Base-by-base conservation (phyloP, 352 stramenopile species). In the Pythium guiyangense region DNA sequence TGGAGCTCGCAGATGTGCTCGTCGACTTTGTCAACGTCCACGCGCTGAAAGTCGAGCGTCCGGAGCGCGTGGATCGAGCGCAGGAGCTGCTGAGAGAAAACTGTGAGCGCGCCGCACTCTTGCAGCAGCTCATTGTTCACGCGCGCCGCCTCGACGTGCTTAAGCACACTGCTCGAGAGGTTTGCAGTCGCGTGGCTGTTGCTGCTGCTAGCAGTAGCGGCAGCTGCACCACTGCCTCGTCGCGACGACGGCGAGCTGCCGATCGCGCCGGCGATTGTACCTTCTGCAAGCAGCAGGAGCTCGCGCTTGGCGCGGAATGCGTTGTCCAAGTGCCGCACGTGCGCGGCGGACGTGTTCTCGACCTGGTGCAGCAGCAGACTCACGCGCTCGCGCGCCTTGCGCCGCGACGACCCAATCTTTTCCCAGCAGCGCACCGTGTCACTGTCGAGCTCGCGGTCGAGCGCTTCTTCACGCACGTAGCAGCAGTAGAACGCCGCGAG, bases 51-150 rank as follows among this genome's bases (percentile, higher is more conserved):
- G 58, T 91, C 90, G 48, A 93, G 68, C 17, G 69, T 63, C 11
- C 74, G 79, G 44, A 93, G 82, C 4, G 71, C 74, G 57, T 90
- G 71, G 22, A 93, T 77, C 3, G 80, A 84, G 22, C 69, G 71
- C 60, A 79, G 70, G 2, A 93, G 63, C 53, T 85, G 69, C 46
- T 84, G 64, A 6, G 77, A 64, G 60, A 89, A 91, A 35, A 89
- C 79, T 4, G 71, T 55, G 6, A 93, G 62, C 20, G 80, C 83
- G 18, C 83, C 83, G 40, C 80, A 88, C 29, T 91, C 77, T 50
- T 85, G 75, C 54, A 93, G 63, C 58, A 89, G 48, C 49, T 91
- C 77, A 54, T 89, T 91, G 65, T 90, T 88, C 1, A 69, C 52
- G 11, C 68, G 65, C 27, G 80, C 79, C 40, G 66, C 54, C n/a